Conservation (phyloP, 495 filamentous ascomycete species). For the Penicillium canariense region DNA sequence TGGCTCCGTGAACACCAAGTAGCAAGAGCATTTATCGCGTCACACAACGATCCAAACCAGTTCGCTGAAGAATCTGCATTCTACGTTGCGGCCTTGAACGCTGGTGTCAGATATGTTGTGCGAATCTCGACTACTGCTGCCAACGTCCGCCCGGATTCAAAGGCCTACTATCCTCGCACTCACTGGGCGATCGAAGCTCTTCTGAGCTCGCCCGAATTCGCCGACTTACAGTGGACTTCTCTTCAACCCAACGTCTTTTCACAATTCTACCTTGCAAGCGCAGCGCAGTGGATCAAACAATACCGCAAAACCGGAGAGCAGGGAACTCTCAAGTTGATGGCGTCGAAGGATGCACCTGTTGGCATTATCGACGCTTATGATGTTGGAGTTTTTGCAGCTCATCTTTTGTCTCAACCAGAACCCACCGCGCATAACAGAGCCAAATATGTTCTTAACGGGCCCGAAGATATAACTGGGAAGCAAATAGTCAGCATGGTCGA, state of each 20-base stretch:
- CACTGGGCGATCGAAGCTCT: conserved; percentile 49
- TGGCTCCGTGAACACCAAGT: conserved; percentile 44
- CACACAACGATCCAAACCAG: conserved; percentile 36
- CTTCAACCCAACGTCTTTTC: conserved; percentile 45
- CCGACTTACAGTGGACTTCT: conserved; percentile 44
- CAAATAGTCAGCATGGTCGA: conserved; percentile 42
- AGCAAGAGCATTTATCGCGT: conserved; percentile 41
- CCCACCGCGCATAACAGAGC: conserved; percentile 33
- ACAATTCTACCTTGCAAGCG: conserved; percentile 18
- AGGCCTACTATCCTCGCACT: conserved; percentile 39
- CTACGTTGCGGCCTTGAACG: conserved; percentile 34
- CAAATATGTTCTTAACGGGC: conserved; percentile 45
- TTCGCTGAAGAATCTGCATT: conserved; percentile 46
- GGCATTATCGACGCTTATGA: conserved; percentile 40
- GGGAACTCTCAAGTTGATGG: conserved; percentile 24
- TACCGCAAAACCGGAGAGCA: conserved; percentile 41
- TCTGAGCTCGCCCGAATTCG: conserved; percentile 38
- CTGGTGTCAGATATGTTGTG: conserved; percentile 47
- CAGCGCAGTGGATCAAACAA: conserved; percentile 31
- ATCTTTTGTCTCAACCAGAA: conserved; percentile 36
- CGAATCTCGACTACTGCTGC: conserved; percentile 46
- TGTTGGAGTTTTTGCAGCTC: conserved; percentile 40
- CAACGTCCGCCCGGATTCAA: conserved; percentile 39
- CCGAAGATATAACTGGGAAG: conserved; percentile 39
- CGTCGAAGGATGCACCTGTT: conserved; percentile 33